A percentile compares a stretch with the other conserved stretches of the same genome.
phyloP scores from a whole-genome alignment of 352 stramenopile genomes.

The Phytophthora syringae region DNA sequence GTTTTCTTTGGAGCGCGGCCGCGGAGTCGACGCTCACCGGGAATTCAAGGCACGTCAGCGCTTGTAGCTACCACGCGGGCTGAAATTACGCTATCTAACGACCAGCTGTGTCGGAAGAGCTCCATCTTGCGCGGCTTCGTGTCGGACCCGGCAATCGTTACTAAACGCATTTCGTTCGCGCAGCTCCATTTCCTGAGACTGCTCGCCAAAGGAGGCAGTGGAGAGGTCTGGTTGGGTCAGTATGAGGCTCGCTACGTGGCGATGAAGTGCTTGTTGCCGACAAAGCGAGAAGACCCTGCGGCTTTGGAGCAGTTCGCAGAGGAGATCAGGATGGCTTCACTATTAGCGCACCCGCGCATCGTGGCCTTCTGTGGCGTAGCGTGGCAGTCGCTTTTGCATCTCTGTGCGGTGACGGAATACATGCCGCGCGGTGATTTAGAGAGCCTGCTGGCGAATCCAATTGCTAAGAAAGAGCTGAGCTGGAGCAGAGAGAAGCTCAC shows the following conservation, averaged over 20 bases:
- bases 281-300: conserved; percentile 63
- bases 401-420: conserved; percentile 84
- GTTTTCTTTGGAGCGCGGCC: conserved; percentile 52
- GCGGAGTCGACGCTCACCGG: conserved; percentile 38
- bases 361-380: conserved; percentile 83
- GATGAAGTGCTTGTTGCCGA: conserved; percentile 78
- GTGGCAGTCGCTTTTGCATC: conserved; percentile 77
- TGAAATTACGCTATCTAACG: conserved; percentile 67
- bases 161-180: conserved; percentile 76
- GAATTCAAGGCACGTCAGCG: conserved; percentile 31
- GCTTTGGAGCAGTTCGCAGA: conserved; percentile 81
- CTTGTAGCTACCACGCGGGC: conserved; percentile 50
- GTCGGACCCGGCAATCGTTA: conserved; percentile 70
- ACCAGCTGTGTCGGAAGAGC: conserved; percentile 69
- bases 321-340: conserved; percentile 81
- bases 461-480: conserved; percentile 48
- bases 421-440: conserved; percentile 80
- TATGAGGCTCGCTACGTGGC: conserved; percentile 78
- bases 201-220: conserved; percentile 78
- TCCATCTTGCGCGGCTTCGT: conserved; percentile 64
- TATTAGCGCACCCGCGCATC: conserved; percentile 83
- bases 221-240: conserved; percentile 84
- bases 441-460: conserved; percentile 46
- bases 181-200: conserved; percentile 78
- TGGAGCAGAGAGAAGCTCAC: conserved; percentile 68